phyloP scores from a whole-genome alignment of 306 rosid genomes.

The Lathyrus tuberosus region DNA sequence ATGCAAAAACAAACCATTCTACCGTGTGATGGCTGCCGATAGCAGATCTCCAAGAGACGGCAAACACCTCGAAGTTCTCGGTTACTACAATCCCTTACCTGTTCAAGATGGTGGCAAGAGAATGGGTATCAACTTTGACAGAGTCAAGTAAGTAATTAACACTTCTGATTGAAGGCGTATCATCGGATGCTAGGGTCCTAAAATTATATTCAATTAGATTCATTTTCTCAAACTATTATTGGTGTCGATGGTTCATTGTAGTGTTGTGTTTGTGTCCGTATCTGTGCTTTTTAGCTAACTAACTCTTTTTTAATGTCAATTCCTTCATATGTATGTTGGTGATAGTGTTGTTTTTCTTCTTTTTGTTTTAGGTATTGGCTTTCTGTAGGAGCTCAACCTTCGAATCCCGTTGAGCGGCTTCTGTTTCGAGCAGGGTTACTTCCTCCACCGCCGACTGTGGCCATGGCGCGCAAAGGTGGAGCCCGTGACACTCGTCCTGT shows the following conservation, averaged over 20 bases:
- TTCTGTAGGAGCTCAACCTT: conserved; percentile 97
- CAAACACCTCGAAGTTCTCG: conserved; percentile 86
- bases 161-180: neutral
- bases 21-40: conserved; percentile 90
- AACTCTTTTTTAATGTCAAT: neutral
- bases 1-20: conserved; percentile 85
- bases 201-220: neutral
- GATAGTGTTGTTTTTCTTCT: neutral
- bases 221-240: neutral
- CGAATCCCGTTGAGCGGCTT: conserved; percentile 84
- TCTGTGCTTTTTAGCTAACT: neutral
- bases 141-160: conserved; percentile 72
- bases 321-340: neutral
- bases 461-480: conserved; percentile 86
- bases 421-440: conserved; percentile 78
- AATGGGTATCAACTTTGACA: conserved; percentile 89
- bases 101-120: conserved; percentile 87
- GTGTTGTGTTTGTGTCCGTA: neutral
- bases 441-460: conserved; percentile 91
- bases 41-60: conserved; percentile 94
- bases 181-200: neutral
- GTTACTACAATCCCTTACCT: conserved; percentile 90
- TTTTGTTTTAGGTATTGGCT: conserved; percentile 84
- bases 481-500: conserved; percentile 66
- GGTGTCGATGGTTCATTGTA: neutral